phyloP scores from a whole-genome alignment of 2,329 filamentous ascomycete genomes.

The Penicillium sp. region DNA sequence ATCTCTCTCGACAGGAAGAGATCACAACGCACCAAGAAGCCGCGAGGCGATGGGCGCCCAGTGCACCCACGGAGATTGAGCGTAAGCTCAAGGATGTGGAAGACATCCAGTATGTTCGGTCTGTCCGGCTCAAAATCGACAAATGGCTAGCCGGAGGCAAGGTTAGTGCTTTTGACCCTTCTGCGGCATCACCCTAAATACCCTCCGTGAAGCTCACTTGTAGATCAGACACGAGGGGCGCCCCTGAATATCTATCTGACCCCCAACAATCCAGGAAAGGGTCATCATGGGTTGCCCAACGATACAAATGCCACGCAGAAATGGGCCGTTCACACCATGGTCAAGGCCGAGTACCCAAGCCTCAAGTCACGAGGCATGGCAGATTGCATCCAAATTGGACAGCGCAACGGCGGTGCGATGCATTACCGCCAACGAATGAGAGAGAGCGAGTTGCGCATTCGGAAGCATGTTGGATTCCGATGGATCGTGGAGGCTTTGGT shows the following conservation, averaged over 20 bases:
- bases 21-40: slow-evolving; percentile 50
- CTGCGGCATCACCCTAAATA: background rate
- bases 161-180: slow-evolving; percentile 18
- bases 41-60: slow-evolving; percentile 45
- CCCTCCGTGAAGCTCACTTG: slow-evolving; percentile 1
- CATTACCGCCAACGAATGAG: slow-evolving; percentile 35
- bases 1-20: slow-evolving; percentile 65
- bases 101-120: slow-evolving; percentile 55
- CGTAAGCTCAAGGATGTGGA: slow-evolving; percentile 49
- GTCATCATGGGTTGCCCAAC: slow-evolving; percentile 23
- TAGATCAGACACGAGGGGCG: slow-evolving; percentile 30
- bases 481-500: slow-evolving; percentile 53
- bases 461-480: slow-evolving; percentile 47
- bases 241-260: slow-evolving; percentile 53
- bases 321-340: slow-evolving; percentile 66
- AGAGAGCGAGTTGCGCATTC: slow-evolving; percentile 33
- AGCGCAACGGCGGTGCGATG: slow-evolving; percentile 42
- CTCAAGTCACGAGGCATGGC: slow-evolving; percentile 44
- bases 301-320: slow-evolving; percentile 63
- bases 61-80: background rate
- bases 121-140: slow-evolving; percentile 51
- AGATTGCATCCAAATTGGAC: slow-evolving; percentile 47
- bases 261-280: slow-evolving; percentile 15
- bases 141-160: slow-evolving; percentile 47
- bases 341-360: slow-evolving; percentile 61